phyloP scores from a whole-genome alignment of 805 yeast species.

The Nakazawaea anatomiae region DNA sequence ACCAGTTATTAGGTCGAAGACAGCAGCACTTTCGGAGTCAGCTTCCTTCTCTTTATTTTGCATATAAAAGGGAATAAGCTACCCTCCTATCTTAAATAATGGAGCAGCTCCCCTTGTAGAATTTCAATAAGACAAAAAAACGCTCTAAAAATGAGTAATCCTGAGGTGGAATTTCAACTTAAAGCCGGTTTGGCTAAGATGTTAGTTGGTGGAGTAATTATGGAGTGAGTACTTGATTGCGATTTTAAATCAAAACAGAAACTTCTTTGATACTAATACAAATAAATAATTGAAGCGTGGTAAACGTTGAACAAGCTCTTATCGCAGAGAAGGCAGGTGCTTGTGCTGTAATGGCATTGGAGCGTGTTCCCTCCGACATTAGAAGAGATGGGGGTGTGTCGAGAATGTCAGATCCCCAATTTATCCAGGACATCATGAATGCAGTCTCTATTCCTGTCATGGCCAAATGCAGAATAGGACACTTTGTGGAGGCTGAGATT shows the following conservation, averaged over 20 bases:
- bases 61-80: too few relatives aligned
- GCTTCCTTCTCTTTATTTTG: neutral
- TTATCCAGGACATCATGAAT: slow-evolving; percentile 70
- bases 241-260: too few relatives aligned
- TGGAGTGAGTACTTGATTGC: slow-evolving; percentile 33
- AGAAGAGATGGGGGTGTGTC: slow-evolving; percentile 78
- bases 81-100: too few relatives aligned
- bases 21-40: neutral
- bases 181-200: slow-evolving; percentile 82
- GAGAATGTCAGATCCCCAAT: slow-evolving; percentile 79
- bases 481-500: slow-evolving; percentile 75
- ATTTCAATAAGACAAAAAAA: too few relatives aligned
- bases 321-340: slow-evolving; percentile 85
- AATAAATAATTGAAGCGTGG: slow-evolving; percentile 33
- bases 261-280: neutral
- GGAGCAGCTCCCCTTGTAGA: too few relatives aligned
- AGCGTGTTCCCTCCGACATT: slow-evolving; percentile 81
- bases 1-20: neutral
- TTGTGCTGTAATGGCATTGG: slow-evolving; percentile 86
- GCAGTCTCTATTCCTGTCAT: slow-evolving; percentile 70
- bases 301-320: slow-evolving; percentile 71
- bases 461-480: slow-evolving; percentile 87
- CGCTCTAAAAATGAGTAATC: neutral
- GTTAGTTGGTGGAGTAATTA: slow-evolving; percentile 74
- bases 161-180: slow-evolving; percentile 35